Conservation (phyloP, 306 rosid species). For the Abrus pulchellus region DNA sequence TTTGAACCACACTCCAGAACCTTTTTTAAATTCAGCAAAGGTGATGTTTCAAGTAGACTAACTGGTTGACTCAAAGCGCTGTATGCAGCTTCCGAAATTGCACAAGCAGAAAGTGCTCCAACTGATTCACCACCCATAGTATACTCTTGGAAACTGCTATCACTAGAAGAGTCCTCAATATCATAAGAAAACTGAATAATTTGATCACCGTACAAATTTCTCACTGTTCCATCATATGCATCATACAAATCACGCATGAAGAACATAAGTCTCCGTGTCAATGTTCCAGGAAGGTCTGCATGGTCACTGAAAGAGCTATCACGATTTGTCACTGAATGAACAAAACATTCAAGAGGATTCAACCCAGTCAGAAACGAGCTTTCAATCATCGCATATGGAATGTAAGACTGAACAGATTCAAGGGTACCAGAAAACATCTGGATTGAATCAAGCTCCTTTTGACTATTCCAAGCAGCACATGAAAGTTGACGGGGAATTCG, state of each 20-base stretch:
- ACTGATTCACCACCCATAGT: constrained; percentile 77
- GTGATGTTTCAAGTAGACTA: constrained; percentile 92
- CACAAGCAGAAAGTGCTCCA: constrained; percentile 93
- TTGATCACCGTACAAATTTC: constrained; percentile 87
- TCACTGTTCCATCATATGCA: constrained; percentile 94
- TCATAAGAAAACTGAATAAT: constrained; percentile 77
- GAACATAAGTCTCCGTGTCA: constrained; percentile 83
- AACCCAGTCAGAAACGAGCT: constrained; percentile 85
- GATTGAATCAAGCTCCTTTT: constrained; percentile 54
- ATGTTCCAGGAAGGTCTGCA: constrained; percentile 96
- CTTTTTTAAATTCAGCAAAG: constrained; percentile 85
- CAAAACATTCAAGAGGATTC: constrained; percentile 94
- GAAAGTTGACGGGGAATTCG: constrained; percentile 76
- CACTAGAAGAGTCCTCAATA: constrained; percentile 45
- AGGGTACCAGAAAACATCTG: constrained; percentile 54
- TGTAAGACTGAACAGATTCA: constrained; percentile 63
- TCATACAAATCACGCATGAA: constrained; percentile 84
- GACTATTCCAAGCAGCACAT: constrained; percentile 86
- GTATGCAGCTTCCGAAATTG: constrained; percentile 96
- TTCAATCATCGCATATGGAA: constrained; percentile 86
- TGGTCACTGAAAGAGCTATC: constrained; percentile 92
- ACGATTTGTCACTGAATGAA: constrained; percentile 88
- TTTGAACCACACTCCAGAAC: constrained; percentile 87
- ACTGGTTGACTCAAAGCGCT: constrained; percentile 97
- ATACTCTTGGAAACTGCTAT: constrained; percentile 40